A percentile compares a stretch with the other conserved stretches of the same genome.
Evolutionary conservation across 306 rosid genomes (phyloP).

Genomic region (Heteromeles arbutifolia): DNA sequence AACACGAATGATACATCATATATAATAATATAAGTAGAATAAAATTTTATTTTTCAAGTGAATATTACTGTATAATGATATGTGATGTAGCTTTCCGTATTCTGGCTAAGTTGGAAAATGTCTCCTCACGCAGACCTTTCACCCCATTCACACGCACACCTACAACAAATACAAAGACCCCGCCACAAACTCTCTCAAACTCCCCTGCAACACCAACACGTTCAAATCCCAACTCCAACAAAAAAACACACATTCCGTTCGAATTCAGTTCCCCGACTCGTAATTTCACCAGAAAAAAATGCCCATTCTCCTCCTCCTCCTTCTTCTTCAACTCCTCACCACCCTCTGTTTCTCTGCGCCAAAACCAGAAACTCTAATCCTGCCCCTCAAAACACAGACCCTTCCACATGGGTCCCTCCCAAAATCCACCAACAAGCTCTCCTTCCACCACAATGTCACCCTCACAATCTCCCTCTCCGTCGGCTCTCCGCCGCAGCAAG

Average conservation of each 20-base stretch:
- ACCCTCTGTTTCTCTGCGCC: conserved; percentile 1
- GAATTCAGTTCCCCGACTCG: background rate
- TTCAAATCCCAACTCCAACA: background rate
- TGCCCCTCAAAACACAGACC: conserved; percentile 51
- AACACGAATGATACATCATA: fast-evolving
- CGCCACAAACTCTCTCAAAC: background rate
- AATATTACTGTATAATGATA: fast-evolving
- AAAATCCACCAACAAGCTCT: conserved; percentile 34
- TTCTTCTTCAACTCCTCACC: conserved; percentile 14
- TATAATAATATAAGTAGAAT: too few relatives aligned
- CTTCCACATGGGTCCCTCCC: conserved; percentile 24
- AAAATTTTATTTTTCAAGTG: too few relatives aligned
- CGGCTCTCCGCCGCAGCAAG: conserved; percentile 81
- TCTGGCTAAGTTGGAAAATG: too few relatives aligned
- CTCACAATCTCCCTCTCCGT: conserved; percentile 59
- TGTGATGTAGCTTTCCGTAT: fast-evolving
- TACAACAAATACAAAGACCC: background rate
- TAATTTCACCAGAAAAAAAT: background rate
- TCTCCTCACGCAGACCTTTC: too few relatives aligned
- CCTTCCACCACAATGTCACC: conserved; percentile 71
- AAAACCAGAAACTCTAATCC: conserved; percentile 19
- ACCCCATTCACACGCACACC: background rate
- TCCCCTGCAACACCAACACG: background rate
- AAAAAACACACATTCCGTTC: background rate
- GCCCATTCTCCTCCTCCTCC: conserved; percentile 11